phyloP scores from a whole-genome alignment of 495 filamentous ascomycete genomes.

The Bryoglossum gracile region DNA sequence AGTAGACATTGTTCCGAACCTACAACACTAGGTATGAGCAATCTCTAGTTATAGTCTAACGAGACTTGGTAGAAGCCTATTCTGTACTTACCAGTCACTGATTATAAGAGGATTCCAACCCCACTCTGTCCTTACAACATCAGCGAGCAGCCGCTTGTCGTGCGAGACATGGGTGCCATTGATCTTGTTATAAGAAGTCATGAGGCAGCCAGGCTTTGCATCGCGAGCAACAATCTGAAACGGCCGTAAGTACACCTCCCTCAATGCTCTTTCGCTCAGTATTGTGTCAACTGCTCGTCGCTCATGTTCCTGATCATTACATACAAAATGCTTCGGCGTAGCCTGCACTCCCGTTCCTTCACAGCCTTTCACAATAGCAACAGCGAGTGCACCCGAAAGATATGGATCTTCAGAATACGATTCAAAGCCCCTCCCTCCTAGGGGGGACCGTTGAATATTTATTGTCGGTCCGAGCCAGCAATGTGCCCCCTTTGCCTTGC shows the following conservation, averaged over 20 bases:
- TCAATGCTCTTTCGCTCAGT: slow-evolving; percentile 57
- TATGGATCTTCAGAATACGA: slow-evolving; percentile 67
- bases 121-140: slow-evolving; percentile 63
- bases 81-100: slow-evolving; percentile 72
- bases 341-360: slow-evolving; percentile 61
- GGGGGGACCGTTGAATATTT: slow-evolving; percentile 64
- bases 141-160: slow-evolving; percentile 50
- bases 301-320: slow-evolving; percentile 71
- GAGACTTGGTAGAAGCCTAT: too few relatives aligned
- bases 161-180: slow-evolving; percentile 63
- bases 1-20: slow-evolving; percentile 58
- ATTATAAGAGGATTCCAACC: slow-evolving; percentile 58
- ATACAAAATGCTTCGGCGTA: slow-evolving; percentile 71
- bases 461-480: slow-evolving; percentile 67
- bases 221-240: slow-evolving; percentile 54
- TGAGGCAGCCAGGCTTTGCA: slow-evolving; percentile 32
- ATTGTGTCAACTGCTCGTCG: slow-evolving; percentile 58
- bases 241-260: slow-evolving; percentile 69
- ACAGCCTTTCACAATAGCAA: slow-evolving; percentile 55
- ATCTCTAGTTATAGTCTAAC: too few relatives aligned
- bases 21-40: too few relatives aligned
- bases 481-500: slow-evolving; percentile 60
- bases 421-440: slow-evolving; percentile 72
- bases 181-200: slow-evolving; percentile 69
- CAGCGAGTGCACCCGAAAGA: slow-evolving; percentile 58